Evolutionary conservation across 2,329 filamentous ascomycete species (phyloP), one percentile per base, ranked within the genome.

Genomic region (Ustilaginoidea virens): DNA sequence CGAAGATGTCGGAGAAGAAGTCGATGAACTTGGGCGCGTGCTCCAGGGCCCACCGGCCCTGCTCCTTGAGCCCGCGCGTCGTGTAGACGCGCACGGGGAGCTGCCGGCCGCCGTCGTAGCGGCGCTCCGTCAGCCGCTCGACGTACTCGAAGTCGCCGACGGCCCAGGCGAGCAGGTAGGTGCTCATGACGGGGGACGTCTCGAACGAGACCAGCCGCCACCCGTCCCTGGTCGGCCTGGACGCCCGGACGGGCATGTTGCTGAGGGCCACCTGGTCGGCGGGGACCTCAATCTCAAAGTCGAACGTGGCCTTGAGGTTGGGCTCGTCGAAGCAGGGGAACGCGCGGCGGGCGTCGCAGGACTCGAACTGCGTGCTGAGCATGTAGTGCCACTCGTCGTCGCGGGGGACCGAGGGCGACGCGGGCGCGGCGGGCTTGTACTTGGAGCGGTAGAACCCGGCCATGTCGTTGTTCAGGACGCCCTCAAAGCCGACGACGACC

Each of bases 271-370:
- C 76, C 53, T 90, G 79, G 40, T 87, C 82, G 26, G 79, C 75
- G 11, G 90, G 87, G 26, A 94, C 69, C 58, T 96, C 87, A 37
- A 98, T 79, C 45, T 85, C 69, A 34, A 98, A 80, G 52, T 94
- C 86, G 47, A 94, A 96, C 3, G 85, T 87, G 8, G 90, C 83
- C 60, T 98, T 98, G 39, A 96, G 68, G 46, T 92, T 93, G 23
- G 90, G 90, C 60, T 98, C 90, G 48, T 98, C 90, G 47, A 96
- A 96, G 60, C 90, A 98, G 27, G 90, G 90, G 58, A 98, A 94
- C 7, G 90, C 87, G 40, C 86, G 70, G 39, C 90, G 78, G 36
- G 90, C 90, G 56, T 98, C 90, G 47, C 85, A 93, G 25, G 86
- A 79, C 62, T 98, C 90, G 48, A 98, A 98, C 52, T 98, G 90